A percentile compares a stretch with the other conserved stretches of the same genome.
These are phyloP conservation scores for Sinapis alba DNA, from an alignment of 441 rosid genomes.

Conservation along the genomic window DNA sequence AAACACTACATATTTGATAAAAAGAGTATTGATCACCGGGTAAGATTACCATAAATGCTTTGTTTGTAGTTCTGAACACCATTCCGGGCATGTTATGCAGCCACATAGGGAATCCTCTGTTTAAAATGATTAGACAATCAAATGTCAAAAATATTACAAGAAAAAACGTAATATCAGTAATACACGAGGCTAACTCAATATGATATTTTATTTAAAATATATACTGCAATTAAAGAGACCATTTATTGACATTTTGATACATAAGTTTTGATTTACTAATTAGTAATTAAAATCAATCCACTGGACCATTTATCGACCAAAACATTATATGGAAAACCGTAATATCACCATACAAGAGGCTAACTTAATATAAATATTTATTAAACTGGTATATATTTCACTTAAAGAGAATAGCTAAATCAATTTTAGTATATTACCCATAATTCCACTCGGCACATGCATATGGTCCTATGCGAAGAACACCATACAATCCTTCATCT, in stretches of 20 bases:
- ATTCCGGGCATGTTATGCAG: slow-evolving; percentile 51
- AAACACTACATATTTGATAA: neutral
- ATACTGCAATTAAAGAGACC: no score
- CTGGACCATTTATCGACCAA: no score
- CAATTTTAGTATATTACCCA: no score
- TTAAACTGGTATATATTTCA: no score
- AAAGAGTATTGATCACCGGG: neutral
- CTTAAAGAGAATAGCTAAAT: no score
- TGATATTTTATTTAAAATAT: no score
- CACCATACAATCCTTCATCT: no score
- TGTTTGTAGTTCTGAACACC: slow-evolving; percentile 47
- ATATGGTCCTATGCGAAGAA: no score
- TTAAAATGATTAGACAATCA: neutral
- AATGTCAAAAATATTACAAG: neutral
- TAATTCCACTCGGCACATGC: no score
- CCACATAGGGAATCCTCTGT: slow-evolving; percentile 54
- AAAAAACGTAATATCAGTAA: neutral
- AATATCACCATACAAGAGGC: no score
- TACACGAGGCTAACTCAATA: neutral
- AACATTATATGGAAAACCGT: no score
- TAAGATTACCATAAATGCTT: slow-evolving; percentile 45
- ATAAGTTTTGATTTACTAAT: neutral
- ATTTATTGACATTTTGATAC: neutral
- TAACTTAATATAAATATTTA: no score
- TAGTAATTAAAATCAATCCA: neutral